Conservation (phyloP, 805 yeast species). For the Teunomyces panamensis region DNA sequence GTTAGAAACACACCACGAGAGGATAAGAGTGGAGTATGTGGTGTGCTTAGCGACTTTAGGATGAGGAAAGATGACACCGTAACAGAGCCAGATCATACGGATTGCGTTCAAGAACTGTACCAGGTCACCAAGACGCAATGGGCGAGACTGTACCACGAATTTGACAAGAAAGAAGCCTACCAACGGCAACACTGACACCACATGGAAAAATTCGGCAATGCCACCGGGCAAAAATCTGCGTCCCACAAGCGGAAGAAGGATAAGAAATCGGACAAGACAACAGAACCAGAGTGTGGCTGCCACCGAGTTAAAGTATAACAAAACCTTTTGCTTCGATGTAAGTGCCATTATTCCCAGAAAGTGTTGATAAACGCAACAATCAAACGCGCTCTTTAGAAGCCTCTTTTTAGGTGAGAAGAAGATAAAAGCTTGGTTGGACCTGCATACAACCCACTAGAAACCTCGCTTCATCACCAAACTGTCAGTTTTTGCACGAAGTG, state of each 20-base stretch:
- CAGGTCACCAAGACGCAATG: slow-evolving; percentile 13
- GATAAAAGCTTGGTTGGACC: neutral
- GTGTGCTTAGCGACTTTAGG: slow-evolving; percentile 43
- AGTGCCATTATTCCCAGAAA: slow-evolving; percentile 14
- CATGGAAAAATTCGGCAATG: slow-evolving; percentile 61
- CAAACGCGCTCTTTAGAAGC: neutral
- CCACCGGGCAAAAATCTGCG: slow-evolving; percentile 66
- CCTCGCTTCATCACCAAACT: slow-evolving; percentile 8
- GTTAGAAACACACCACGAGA: slow-evolving; percentile 34
- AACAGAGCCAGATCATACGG: slow-evolving; percentile 38
- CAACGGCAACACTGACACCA: slow-evolving; percentile 35
- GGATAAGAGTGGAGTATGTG: slow-evolving; percentile 36
- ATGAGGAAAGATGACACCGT: slow-evolving; percentile 40
- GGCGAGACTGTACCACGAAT: slow-evolving; percentile 7
- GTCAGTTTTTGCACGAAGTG: neutral
- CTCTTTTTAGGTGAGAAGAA: too few relatives aligned
- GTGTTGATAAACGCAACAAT: too few relatives aligned
- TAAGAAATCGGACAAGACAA: slow-evolving; percentile 46
- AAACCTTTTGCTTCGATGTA: slow-evolving; percentile 26
- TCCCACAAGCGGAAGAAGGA: slow-evolving; percentile 64
- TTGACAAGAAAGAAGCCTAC: slow-evolving; percentile 17
- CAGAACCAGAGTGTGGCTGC: slow-evolving; percentile 47
- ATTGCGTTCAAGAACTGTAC: slow-evolving; percentile 29
- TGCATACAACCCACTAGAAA: neutral
- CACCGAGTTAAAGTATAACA: slow-evolving; percentile 34